Base-by-base conservation (phyloP, 2,329 filamentous ascomycete genomes). In the Alternaria arborescens region DNA sequence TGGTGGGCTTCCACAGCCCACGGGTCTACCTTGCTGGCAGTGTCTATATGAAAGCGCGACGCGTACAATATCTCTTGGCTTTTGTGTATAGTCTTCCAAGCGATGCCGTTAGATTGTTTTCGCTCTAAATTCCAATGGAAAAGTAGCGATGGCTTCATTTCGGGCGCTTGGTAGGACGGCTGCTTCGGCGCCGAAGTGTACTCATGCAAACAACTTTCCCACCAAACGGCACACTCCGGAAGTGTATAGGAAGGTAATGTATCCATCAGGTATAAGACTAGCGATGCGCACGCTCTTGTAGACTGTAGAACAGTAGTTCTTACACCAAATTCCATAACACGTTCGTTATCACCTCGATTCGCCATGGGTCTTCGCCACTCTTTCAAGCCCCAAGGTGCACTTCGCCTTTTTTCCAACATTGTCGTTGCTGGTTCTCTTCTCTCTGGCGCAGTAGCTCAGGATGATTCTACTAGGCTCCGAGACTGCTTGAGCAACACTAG, bases 401-500 rank as follows among this genome's bases (percentile, higher is more conserved):
- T 44, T 4, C 22, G 16, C n/a, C 30, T 62, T 16, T 26, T 62
- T 12, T 32, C 57, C 4, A 47, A 62, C 20, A 52, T 47, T 5
- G 8, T 60, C 14, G 38, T 62, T 26, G 48, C 60, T 14, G 40
- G 42, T 14, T 38, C 56, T 4, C 16, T 59, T 28, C 16, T 59
- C 12, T 34, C 57, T 4, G n/a, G 18, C 24, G 60, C 56, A 11
- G 26, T 34, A 14, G 60, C 60, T 1, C 60, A 62, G 26, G 40
- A 55, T n/a, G 62, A 58, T 5, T 40, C 55, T 6, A 46, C 55
- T 18, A 57, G 28, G 24, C 62, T 65, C 14, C 55, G 41, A 18
- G 44, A 61, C 32, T 65, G 62, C 52, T 38, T 65, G 38, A 60
- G 52, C 24, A 58, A 18, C 30, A 48, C 55, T 2, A 55, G 26